Percentiles rank a stretch among this genome's conserved stretches.
These are phyloP conservation scores for Ceratocystis variospora DNA, from an alignment of 2,329 filamentous ascomycete species.

Conservation along the genomic window DNA sequence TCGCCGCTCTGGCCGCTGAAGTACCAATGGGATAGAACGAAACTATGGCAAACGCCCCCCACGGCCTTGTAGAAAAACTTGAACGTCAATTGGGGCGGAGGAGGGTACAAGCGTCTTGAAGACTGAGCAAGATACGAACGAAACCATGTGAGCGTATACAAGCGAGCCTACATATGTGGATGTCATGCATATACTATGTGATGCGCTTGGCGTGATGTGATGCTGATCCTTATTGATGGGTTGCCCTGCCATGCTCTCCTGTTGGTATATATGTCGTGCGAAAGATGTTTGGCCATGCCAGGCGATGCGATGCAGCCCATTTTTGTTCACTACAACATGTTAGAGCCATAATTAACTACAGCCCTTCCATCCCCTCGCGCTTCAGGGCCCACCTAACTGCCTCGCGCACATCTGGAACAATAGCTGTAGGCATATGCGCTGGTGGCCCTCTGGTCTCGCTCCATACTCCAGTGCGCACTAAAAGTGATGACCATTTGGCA, in stretches of 20 bases:
- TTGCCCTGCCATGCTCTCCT: no score
- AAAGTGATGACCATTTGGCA: constrained; percentile 61
- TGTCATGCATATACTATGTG: no score
- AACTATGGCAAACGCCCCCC: neutral
- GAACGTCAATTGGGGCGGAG: neutral
- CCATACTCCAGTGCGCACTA: constrained; percentile 74
- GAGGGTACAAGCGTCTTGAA: no score
- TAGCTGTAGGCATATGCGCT: constrained; percentile 45
- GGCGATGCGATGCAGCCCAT: neutral
- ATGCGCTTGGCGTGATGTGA: no score
- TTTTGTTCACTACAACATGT: neutral
- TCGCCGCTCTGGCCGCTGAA: neutral
- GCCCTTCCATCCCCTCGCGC: constrained; percentile 34
- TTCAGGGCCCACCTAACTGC: constrained; percentile 66
- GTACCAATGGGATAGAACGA: neutral
- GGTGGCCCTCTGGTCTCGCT: constrained; percentile 34
- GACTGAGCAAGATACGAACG: no score
- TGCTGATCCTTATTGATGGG: no score
- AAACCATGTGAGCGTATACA: no score
- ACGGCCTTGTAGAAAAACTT: neutral
- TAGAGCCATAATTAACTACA: constrained; percentile 21
- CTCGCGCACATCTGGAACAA: constrained; percentile 60
- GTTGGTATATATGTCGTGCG: no score
- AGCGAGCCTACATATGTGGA: no score
- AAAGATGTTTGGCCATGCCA: neutral